A percentile compares a stretch with the other conserved stretches of the same genome.
phyloP scores from a whole-genome alignment of 2,329 filamentous ascomycete genomes.

The Mycosphaerelloides madeirae region DNA sequence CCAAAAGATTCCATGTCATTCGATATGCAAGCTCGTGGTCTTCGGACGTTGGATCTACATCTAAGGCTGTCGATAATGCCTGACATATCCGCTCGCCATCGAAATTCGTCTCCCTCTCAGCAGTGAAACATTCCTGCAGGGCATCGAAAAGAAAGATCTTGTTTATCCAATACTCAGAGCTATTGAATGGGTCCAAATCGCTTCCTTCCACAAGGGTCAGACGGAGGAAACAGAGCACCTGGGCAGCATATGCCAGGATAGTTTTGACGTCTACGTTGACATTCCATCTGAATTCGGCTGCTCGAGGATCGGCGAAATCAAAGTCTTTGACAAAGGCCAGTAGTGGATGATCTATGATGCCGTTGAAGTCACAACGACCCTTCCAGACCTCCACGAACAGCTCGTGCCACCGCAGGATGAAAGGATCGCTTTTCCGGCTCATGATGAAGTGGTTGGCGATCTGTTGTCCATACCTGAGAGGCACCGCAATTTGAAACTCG shows the following conservation, averaged over 20 bases:
- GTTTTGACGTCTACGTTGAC: neutral
- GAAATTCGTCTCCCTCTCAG: conserved; percentile 7
- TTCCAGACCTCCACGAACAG: conserved; percentile 11
- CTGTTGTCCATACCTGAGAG: conserved; percentile 23
- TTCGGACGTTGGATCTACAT: conserved; percentile 1
- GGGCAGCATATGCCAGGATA: conserved; percentile 10
- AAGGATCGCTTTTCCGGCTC: conserved; percentile 38
- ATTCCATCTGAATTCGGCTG: neutral
- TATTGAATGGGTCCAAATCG: conserved; percentile 8
- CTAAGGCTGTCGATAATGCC: neutral
- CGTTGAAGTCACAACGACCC: conserved; percentile 2
- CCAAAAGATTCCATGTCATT: conserved; percentile 23
- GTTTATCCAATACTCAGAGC: conserved; percentile 8
- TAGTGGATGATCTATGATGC: conserved; percentile 7
- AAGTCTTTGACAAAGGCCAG: conserved; percentile 1
- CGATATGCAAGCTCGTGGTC: conserved; percentile 4
- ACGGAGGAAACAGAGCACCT: conserved; percentile 7
- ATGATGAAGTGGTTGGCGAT: conserved; percentile 44
- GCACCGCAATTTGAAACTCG: conserved; percentile 30
- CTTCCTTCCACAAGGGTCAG: conserved; percentile 7
- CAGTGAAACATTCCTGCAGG: conserved; percentile 7
- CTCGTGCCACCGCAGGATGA: conserved; percentile 26
- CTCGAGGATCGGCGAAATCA: neutral
- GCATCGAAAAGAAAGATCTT: conserved; percentile 11
- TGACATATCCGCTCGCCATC: conserved; percentile 4